Base-by-base conservation (phyloP, 192 early-diverging fungal genomes). In the Linnemannia schmuckeri region DNA sequence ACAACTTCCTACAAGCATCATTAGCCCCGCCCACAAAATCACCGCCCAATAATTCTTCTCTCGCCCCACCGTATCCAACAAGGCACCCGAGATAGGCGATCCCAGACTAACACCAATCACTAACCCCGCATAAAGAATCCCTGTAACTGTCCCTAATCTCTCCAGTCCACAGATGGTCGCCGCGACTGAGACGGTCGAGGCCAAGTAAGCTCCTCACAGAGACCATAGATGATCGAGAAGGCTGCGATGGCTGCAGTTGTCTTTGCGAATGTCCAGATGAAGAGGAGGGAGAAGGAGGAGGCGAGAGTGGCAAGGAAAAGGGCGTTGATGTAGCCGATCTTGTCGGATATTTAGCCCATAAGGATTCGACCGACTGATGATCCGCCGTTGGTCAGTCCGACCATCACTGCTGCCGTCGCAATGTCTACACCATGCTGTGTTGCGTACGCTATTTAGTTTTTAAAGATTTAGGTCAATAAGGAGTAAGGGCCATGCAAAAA, bases 361-460 rank as follows among this genome's bases (percentile, higher is more conserved):
- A 85, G 75, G 79, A 96, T 91, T 40, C 94, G 90, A 15, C 92
- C 92, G 2, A 93, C 55, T 6, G 93, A 91, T 27, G 93, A 94
- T 17, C 89, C 85, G 33, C 90, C 95, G 49, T 92, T 93, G 88
- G 94, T 93, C 52, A 96, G 82, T 61, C 92, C 92, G 27, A 95
- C 81, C 55, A 95, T 89, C 24, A 91, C 82, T 2, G 92, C 90
- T 15, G 89, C 93, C 27, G 90, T 89, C 0, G 55, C 70, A 1
- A 57, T 35, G 8, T 86, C 79, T 40, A 91, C 84, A 42, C 90
- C 90, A 30, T 90, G 78, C 71, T 88, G 75, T 71, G 83, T 72
- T 9, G 90, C 90, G 71, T 87, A 93, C 15, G 76, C 77, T 92
- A 79, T 42, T 35, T 40, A 6, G 20, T 46, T 61, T 10, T 17